These are phyloP conservation scores for Pythium pyrilobum DNA, from an alignment of 352 stramenopile species.

Conservation along the genomic window DNA sequence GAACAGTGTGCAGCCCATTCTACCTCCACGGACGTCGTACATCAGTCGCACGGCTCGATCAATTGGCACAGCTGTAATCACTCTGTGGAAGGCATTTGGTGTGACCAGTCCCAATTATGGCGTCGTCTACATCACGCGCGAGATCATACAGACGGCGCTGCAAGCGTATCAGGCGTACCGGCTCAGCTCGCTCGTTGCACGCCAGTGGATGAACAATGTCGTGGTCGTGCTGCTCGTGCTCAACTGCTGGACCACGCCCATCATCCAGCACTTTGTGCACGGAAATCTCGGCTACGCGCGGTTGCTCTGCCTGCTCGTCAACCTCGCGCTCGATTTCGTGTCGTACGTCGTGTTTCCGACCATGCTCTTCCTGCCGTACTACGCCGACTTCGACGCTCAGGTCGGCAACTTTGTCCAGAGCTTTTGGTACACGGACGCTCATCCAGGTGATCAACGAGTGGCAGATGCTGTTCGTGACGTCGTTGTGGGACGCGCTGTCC, in stretches of 20 bases:
- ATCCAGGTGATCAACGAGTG: constrained; percentile 23
- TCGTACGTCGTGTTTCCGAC: constrained; percentile 17
- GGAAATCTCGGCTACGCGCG: neutral
- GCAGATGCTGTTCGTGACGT: constrained; percentile 19
- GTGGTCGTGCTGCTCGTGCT: constrained; percentile 18
- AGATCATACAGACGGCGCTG: constrained; percentile 21
- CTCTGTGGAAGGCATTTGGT: constrained; percentile 5
- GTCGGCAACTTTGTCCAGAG: constrained; percentile 8
- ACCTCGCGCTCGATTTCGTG: constrained; percentile 20
- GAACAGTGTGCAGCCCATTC: neutral
- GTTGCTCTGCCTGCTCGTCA: constrained; percentile 10
- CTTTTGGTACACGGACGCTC: constrained; percentile 22
- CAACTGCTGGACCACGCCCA: constrained; percentile 25
- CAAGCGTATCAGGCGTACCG: constrained; percentile 27
- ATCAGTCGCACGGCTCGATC: neutral
- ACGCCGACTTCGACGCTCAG: constrained; percentile 2
- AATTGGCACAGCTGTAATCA: neutral
- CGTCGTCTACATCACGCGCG: constrained; percentile 16
- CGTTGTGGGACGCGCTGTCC: constrained; percentile 11
- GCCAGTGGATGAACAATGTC: constrained; percentile 20
- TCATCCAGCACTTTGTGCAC: constrained; percentile 6
- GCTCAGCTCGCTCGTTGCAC: constrained; percentile 13
- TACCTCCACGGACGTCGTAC: neutral
- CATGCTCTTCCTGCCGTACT: constrained; percentile 21
- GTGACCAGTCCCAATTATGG: constrained; percentile 17